Percentiles rank a stretch among this genome's conserved stretches.
Conservation (phyloP, 1,139 yeast species). For the Hyphopichia khmerensis region DNA sequence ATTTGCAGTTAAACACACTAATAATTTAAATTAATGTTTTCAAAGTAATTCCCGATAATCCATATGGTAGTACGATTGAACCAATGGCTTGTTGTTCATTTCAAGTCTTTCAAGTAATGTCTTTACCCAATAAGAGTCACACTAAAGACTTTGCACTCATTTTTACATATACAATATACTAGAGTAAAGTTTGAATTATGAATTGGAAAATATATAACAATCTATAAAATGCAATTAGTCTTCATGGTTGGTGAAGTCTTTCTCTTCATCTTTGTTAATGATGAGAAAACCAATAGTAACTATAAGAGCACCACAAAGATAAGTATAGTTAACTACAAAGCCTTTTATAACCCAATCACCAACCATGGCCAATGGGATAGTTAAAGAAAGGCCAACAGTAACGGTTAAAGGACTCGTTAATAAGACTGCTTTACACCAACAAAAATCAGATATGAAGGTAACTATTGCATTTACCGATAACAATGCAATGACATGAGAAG, state of each 20-base stretch:
- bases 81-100: too few relatives aligned
- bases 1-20: too few relatives aligned
- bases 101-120: too few relatives aligned
- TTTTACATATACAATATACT: too few relatives aligned
- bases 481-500: constrained; percentile 50
- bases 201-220: too few relatives aligned
- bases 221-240: background rate
- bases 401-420: constrained; percentile 92
- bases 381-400: constrained; percentile 88
- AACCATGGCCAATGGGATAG: constrained; percentile 91
- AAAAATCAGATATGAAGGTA: constrained; percentile 83
- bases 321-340: constrained; percentile 57
- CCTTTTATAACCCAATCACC: constrained; percentile 81
- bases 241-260: constrained; percentile 27
- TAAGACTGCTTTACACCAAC: constrained; percentile 95
- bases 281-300: constrained; percentile 83
- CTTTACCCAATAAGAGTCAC: too few relatives aligned
- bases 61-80: too few relatives aligned
- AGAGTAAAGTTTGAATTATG: too few relatives aligned
- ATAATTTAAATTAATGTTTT: too few relatives aligned
- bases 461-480: constrained; percentile 66
- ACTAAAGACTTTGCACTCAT: too few relatives aligned
- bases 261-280: constrained; percentile 74
- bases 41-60: too few relatives aligned
- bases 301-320: constrained; percentile 74